Base-by-base conservation (phyloP, 805 yeast genomes). In the Kuraishia capsulata region DNA sequence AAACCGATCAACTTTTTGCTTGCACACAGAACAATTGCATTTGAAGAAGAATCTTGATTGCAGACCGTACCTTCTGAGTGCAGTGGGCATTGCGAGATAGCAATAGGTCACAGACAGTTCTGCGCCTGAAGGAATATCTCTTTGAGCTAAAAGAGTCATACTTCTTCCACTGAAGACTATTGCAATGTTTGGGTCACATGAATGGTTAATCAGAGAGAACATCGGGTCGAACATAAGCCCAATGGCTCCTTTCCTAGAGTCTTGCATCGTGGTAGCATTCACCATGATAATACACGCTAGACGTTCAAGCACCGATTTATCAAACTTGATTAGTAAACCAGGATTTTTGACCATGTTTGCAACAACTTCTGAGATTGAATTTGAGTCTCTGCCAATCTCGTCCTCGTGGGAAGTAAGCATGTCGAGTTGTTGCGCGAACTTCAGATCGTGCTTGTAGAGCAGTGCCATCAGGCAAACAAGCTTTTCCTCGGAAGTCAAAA, bases 181-280 rank as follows among this genome's bases (percentile, higher is more conserved):
- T 6, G 50, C 37, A 23, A 56, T 45, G 39, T 64, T 65, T 4
- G 70, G 69, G 4, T 49, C 44, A 44, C 71, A 66, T 5, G 66
- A 59, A 47, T 65, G 71, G 37, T 65, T 66, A 17, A 64, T 56
- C 34, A 65, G 42, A 10, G 69, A 46, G 42, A 64, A 55, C 3
- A 49, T 41, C 0, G 64, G 64, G 41, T 64, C 68, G 44, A 66
- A 54, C 46, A 55, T 45, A 5, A 52, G 36, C 1, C 69, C 71
- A 34, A 56, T 49, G 4, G 50, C 39, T 30, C 57, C 61, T 9
- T 44, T 44, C 28, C 42, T 50, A 23, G n/a, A n/a, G n/a, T n/a
- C n/a, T n/a, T n/a, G n/a, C n/a, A 21, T 3, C 45, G 26, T 45
- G 5, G 56, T 54, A 4, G 56, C 43, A 43, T 65, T 65, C 20